Base-by-base conservation (phyloP, 805 yeast species). In the Candida cerambycidarum region DNA sequence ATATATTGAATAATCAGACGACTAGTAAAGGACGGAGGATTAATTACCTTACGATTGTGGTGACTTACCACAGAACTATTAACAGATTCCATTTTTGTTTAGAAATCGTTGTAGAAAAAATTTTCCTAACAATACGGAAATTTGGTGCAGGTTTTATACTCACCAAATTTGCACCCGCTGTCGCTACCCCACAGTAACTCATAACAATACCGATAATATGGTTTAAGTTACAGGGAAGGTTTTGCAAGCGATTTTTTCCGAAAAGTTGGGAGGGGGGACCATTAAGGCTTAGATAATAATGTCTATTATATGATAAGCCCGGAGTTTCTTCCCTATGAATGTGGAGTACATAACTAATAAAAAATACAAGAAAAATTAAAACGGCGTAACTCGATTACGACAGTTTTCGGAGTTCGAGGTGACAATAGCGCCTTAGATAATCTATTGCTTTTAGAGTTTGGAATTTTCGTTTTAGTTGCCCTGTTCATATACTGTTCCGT, bases 1-100 rank as follows among this genome's bases (percentile, higher is more conserved):
- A 64, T 43, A 45, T 78, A 79, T 19, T 47, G 51, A 9, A 17
- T 16, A 19, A 50, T 50, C 5, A 38, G 47, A 21, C 33, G 37
- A 3, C 46, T 33, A 2, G 39, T 44, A 23, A 47, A 50, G 3
- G 14, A 38, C 2, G 71, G 71, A 1, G 69, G 63, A 16, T 44
- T 44, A 13, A 58, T 49, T 19, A 55, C 53, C 43, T 58, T 56
- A 21, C 44, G 45, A 32, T 58, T 56, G 32, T 57, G 61, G 12
- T 57, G 53, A 15, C 39, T 29, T 1, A 53, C 38, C 11, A 44
- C 38, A 9, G 38, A 32, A 34, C 38, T 34, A 19, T 34, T 34
- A 14, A 21, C 21, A 10, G 38, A 34, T 23, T 34, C 38, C 38
- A 34, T 34, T 9, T 5, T 18, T 5, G 8, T 6, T 5, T 21